Evolutionary conservation across 495 filamentous ascomycete genomes (phyloP).

Genomic region (Penicillium coffeae): DNA sequence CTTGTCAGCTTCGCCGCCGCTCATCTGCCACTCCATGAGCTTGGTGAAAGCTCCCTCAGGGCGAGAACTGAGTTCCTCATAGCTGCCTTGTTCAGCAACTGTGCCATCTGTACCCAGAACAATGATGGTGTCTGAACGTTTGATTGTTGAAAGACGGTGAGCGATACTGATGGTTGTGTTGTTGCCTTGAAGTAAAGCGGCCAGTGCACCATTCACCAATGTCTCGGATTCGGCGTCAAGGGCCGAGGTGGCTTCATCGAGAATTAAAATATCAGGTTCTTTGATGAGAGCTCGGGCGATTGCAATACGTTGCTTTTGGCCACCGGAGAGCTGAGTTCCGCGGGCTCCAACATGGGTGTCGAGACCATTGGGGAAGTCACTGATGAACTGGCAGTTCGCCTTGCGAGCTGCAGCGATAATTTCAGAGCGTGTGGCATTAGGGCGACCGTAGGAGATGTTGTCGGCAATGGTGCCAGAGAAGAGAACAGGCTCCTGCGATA

Average conservation of each 20-base stretch:
- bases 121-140: constrained; percentile 88
- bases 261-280: constrained; percentile 90
- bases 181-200: constrained; percentile 71
- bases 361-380: constrained; percentile 92
- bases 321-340: constrained; percentile 89
- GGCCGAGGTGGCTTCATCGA: constrained; percentile 91
- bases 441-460: constrained; percentile 92
- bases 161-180: constrained; percentile 97
- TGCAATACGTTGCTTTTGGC: constrained; percentile 96
- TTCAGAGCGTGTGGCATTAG: constrained; percentile 69
- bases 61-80: constrained; percentile 62
- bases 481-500: constrained; percentile 91
- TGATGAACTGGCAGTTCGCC: constrained; percentile 96
- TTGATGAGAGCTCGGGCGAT: constrained; percentile 94
- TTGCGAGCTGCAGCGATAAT: constrained; percentile 84
- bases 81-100: constrained; percentile 87
- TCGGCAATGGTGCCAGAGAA: constrained; percentile 95
- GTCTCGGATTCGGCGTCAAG: constrained; percentile 98
- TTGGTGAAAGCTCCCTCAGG: constrained; percentile 80
- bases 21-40: constrained; percentile 99
- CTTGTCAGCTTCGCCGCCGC: constrained; percentile 60
- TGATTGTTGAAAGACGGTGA: constrained; percentile 92
- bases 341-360: constrained; percentile 91
- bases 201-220: constrained; percentile 84
- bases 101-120: constrained; percentile 78